These are phyloP conservation scores for Irpex sp. DNA, from an alignment of 1,284 basidiomycete species.

Conservation along the genomic window DNA sequence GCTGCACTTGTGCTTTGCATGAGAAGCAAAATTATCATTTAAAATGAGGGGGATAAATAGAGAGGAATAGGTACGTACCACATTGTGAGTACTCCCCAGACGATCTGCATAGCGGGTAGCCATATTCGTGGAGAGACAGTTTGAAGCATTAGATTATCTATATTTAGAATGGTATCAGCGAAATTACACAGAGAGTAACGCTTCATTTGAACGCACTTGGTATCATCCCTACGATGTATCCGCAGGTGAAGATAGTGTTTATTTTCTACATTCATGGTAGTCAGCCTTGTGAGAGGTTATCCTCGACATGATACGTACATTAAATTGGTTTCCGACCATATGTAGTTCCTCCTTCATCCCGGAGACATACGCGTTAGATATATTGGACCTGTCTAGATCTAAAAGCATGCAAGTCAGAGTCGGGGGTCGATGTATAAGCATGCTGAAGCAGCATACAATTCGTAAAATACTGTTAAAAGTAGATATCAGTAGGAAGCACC, in stretches of 20 bases:
- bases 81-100: conserved; percentile 62
- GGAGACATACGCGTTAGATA: conserved; percentile 70
- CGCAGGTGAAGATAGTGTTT: conserved; percentile 67
- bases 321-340: conserved; percentile 67
- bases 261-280: conserved; percentile 40
- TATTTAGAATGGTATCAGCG: not conserved
- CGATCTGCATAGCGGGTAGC: conserved; percentile 59
- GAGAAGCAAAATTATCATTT: not conserved
- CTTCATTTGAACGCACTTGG: conserved; percentile 41
- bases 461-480: conserved; percentile 48
- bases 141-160: conserved; percentile 62
- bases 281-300: not conserved
- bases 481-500: not conserved
- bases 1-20: conserved; percentile 47
- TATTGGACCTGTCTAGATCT: conserved; percentile 65
- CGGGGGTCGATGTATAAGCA: not conserved
- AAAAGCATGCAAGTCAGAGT: not conserved
- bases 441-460: conserved; percentile 39
- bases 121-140: conserved; percentile 57
- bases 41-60: not conserved
- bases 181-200: not conserved
- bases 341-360: conserved; percentile 78
- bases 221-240: conserved; percentile 69
- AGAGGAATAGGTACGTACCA: conserved; percentile 32
- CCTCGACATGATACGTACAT: conserved; percentile 32